Conservation (phyloP, 768 basidiomycete species). For the Exidia glandulosa region DNA sequence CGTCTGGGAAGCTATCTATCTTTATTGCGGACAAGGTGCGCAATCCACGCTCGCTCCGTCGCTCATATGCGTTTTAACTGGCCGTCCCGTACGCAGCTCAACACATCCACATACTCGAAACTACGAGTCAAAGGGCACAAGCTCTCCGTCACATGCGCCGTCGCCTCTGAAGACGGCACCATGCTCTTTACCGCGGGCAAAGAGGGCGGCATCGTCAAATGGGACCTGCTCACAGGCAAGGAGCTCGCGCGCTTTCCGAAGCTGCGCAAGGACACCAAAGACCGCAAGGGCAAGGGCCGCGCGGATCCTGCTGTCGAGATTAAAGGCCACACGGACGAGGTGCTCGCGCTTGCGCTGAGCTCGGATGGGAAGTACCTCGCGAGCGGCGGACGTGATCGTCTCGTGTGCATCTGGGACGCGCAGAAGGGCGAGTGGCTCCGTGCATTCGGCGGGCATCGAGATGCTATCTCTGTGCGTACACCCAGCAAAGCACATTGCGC, state of each 20-base stretch:
- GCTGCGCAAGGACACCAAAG: slow-evolving; percentile 28
- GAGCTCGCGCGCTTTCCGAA: slow-evolving; percentile 52
- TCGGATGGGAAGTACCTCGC: slow-evolving; percentile 77
- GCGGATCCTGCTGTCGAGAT: slow-evolving; percentile 28
- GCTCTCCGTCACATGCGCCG: slow-evolving; percentile 71
- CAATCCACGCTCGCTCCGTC: slow-evolving; percentile 8
- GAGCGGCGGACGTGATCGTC: slow-evolving; percentile 76
- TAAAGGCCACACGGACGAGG: slow-evolving; percentile 78
- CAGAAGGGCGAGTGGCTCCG: slow-evolving; percentile 67
- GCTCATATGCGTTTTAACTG: neutral
- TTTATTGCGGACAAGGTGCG: slow-evolving; percentile 66
- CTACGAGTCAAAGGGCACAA: slow-evolving; percentile 65
- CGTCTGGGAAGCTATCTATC: slow-evolving; percentile 77
- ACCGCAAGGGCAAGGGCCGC: slow-evolving; percentile 48
- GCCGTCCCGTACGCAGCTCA: neutral
- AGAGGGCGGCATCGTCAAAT: slow-evolving; percentile 81
- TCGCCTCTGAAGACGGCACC: slow-evolving; percentile 58
- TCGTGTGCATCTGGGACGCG: slow-evolving; percentile 78
- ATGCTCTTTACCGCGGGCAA: slow-evolving; percentile 86
- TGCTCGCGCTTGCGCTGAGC: slow-evolving; percentile 74
- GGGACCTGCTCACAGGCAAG: slow-evolving; percentile 60
- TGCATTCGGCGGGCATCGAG: slow-evolving; percentile 69
- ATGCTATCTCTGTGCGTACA: slow-evolving; percentile 53
- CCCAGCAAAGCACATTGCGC: neutral
- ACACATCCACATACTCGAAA: slow-evolving; percentile 28